phyloP scores from a whole-genome alignment of 2,329 filamentous ascomycete genomes.

The Neopestalotiopsis sp. region DNA sequence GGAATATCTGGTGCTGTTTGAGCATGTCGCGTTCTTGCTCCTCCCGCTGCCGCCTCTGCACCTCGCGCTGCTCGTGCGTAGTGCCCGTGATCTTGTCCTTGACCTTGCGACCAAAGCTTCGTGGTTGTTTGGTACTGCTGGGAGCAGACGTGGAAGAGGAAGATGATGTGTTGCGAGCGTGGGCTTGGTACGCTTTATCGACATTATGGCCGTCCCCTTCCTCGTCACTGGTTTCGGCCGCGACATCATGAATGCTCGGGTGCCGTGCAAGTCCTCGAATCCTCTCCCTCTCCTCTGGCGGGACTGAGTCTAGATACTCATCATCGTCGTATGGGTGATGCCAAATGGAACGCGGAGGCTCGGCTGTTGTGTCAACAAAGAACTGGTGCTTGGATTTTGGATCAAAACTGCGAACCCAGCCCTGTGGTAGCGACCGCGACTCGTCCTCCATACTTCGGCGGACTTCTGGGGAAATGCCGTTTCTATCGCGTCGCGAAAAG shows the following conservation, averaged over 20 bases:
- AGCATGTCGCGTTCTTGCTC: conserved; percentile 57
- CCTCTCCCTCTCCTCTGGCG: conserved; percentile 52
- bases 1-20: conserved; percentile 52
- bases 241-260: conserved; percentile 43
- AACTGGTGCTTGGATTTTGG: conserved; percentile 60
- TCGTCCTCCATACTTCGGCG: conserved; percentile 69
- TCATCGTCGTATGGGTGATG: conserved; percentile 66
- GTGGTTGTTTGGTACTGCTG: conserved; percentile 24
- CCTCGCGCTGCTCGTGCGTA: conserved; percentile 59
- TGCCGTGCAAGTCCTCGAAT: conserved; percentile 42
- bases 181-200: not conserved
- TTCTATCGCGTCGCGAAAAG: conserved; percentile 41
- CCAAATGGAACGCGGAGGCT: conserved; percentile 64
- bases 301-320: conserved; percentile 53
- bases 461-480: conserved; percentile 56
- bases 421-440: conserved; percentile 54
- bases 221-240: conserved; percentile 50
- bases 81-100: conserved; percentile 64
- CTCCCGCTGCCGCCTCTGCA: conserved; percentile 48
- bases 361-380: conserved; percentile 62
- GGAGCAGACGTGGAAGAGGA: not conserved
- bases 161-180: conserved; percentile 18
- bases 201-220: conserved; percentile 39
- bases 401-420: conserved; percentile 64
- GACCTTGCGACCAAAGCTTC: conserved; percentile 54